A percentile compares a stretch with the other conserved stretches of the same genome.
These are phyloP conservation scores for cucumber (Cucumis sativus) DNA, from an alignment of 306 rosid genomes.

Conservation along the genomic window DNA sequence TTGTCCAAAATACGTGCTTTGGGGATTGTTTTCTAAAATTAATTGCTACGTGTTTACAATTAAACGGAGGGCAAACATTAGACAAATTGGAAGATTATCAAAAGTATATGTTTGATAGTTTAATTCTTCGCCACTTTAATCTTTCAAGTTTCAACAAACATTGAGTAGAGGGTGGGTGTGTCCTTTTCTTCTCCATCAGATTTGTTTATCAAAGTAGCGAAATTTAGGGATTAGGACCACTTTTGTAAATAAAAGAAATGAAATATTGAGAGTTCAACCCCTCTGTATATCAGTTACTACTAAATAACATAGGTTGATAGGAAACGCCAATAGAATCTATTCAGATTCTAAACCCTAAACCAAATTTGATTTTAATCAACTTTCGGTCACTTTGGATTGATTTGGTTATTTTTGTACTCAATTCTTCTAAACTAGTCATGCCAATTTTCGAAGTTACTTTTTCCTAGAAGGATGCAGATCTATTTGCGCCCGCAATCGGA, in stretches of 20 bases:
- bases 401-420: background rate
- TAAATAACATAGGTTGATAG: background rate
- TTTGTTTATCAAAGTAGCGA: background rate
- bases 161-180: slow-evolving; percentile 24
- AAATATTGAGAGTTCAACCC: too few relatives aligned
- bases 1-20: slow-evolving; percentile 4
- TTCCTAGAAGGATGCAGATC: background rate
- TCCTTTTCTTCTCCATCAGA: slow-evolving; percentile 9
- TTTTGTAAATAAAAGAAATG: too few relatives aligned
- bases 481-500: background rate
- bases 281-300: too few relatives aligned
- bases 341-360: too few relatives aligned
- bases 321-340: background rate
- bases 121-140: slow-evolving; percentile 33
- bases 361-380: background rate
- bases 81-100: slow-evolving; percentile 23
- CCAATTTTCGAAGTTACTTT: background rate
- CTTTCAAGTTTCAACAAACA: slow-evolving; percentile 31
- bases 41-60: slow-evolving; percentile 23
- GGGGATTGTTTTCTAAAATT: slow-evolving; percentile 12
- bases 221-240: slow-evolving; percentile 15
- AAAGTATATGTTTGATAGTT: slow-evolving; percentile 14
- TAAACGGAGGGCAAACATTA: slow-evolving; percentile 11
- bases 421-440: background rate
- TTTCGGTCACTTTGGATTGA: background rate